Conservation (phyloP, 768 basidiomycete species). For the Tulasnella sp. region DNA sequence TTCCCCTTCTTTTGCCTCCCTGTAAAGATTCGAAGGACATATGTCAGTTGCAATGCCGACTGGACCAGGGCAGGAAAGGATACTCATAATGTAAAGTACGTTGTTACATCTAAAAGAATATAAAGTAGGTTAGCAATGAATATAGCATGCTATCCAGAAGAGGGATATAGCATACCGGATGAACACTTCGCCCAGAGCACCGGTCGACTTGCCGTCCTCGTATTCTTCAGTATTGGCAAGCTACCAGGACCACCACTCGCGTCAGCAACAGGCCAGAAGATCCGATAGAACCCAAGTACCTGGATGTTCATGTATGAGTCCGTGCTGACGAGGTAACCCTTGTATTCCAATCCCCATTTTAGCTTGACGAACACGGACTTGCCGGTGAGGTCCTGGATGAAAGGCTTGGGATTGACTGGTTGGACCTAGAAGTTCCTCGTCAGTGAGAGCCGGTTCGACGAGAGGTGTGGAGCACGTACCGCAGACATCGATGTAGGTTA, state of each 20-base stretch:
- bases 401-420: constrained; percentile 98
- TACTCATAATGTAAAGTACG: constrained; percentile 91
- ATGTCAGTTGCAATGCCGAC: constrained; percentile 21
- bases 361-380: constrained; percentile 92
- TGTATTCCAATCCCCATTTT: constrained; percentile 99
- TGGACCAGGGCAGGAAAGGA: constrained; percentile 28
- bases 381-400: constrained; percentile 96
- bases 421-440: constrained; percentile 52
- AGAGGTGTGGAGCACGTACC: background rate
- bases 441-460: background rate
- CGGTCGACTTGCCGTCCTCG: constrained; percentile 92
- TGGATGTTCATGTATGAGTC: constrained; percentile 99
- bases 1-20: constrained; percentile 55
- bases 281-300: constrained; percentile 45
- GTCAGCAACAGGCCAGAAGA: background rate
- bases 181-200: constrained; percentile 97
- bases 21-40: constrained; percentile 47
- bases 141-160: constrained; percentile 7
- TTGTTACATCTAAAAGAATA: constrained; percentile 73
- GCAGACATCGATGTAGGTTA: background rate
- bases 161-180: constrained; percentile 60
- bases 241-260: constrained; percentile 43
- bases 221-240: constrained; percentile 99
- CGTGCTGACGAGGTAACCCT: constrained; percentile 97
- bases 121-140: constrained; percentile 25